Evolutionary conservation across 148 eudicot species (phyloP).

Genomic region (Rhododendron mucronatum): DNA sequence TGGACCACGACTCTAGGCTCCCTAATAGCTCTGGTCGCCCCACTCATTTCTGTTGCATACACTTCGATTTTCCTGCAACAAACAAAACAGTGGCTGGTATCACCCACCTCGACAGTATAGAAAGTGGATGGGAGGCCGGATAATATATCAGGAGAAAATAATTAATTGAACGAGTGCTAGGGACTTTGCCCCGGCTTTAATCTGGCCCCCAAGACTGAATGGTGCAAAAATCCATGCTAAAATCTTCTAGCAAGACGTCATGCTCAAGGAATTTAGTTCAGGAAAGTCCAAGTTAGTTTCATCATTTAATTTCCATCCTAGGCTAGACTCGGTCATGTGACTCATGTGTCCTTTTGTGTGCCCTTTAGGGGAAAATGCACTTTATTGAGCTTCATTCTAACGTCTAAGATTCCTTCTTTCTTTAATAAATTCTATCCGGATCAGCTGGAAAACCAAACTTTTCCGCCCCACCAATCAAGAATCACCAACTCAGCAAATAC

Average conservation of each 20-base stretch:
- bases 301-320: background rate
- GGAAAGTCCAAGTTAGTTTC: background rate
- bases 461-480: no score
- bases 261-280: background rate
- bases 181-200: background rate
- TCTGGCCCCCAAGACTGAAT: background rate
- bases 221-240: background rate
- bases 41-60: conserved; percentile 46
- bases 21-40: conserved; percentile 50
- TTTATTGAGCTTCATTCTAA: background rate
- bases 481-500: no score
- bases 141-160: background rate
- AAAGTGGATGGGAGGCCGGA: background rate
- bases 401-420: no score
- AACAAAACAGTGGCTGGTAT: background rate
- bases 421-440: no score
- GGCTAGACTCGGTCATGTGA: background rate
- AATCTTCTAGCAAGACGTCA: background rate
- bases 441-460: no score
- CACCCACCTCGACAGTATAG: background rate
- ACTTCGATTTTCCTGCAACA: conserved; percentile 47
- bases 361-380: background rate
- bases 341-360: background rate
- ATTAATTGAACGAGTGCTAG: background rate
- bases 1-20: conserved; percentile 73